phyloP scores from a whole-genome alignment of 176 grass and related monocot genomes.

The Bolboschoenus planiculmis region DNA sequence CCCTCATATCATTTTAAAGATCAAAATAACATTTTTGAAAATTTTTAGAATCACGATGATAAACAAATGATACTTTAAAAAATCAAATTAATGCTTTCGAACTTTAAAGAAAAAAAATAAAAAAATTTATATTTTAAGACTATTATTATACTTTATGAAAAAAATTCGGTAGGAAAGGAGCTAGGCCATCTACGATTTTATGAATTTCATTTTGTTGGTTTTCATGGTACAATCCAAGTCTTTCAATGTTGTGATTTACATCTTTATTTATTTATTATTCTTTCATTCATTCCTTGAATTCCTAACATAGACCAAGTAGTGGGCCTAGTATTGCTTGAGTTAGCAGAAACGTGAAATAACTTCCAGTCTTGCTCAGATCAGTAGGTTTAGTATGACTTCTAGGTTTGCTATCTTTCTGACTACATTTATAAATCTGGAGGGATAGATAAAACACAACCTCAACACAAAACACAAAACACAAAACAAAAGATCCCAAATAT shows the following conservation, averaged over 20 bases:
- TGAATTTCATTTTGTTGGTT: not conserved
- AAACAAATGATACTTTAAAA: too few species aligned
- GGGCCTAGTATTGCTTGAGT: not conserved
- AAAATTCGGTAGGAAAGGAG: too few species aligned
- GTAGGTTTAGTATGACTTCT: not conserved
- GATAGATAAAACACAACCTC: not conserved
- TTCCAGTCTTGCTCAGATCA: not conserved
- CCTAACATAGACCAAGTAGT: not conserved
- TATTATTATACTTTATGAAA: too few species aligned
- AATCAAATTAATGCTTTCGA: too few species aligned
- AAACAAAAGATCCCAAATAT: not conserved
- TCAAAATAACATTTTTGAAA: too few species aligned
- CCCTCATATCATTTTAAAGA: too few species aligned
- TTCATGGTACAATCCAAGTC: not conserved
- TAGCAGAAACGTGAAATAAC: not conserved
- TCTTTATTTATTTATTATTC: not conserved
- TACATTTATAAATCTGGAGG: constrained; percentile 5
- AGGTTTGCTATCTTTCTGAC: not conserved
- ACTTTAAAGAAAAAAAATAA: too few species aligned
- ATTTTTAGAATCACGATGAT: too few species aligned
- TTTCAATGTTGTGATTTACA: too few species aligned
- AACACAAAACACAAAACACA: constrained; percentile 1
- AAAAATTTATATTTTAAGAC: too few species aligned
- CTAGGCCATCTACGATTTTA: too few species aligned
- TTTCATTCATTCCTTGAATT: not conserved